Percentiles rank a stretch among this genome's conserved stretches.
These are phyloP conservation scores for Trichomonas gallinae DNA, from an alignment of 208 protist genomes.

Conservation along the genomic window DNA sequence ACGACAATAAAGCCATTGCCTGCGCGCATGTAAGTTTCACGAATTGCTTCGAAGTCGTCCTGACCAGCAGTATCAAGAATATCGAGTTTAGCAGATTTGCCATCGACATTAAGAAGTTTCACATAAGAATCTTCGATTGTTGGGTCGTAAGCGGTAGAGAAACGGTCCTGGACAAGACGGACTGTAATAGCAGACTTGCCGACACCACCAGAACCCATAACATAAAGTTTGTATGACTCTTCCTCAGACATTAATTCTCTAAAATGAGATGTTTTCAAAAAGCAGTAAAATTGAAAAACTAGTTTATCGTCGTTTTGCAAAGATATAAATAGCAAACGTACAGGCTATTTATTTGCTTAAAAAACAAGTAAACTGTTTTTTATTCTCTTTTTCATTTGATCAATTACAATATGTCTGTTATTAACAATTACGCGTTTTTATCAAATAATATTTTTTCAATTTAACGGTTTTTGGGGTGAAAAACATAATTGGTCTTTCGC, in stretches of 20 bases:
- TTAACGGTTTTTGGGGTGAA: no score
- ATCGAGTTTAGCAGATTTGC: neutral
- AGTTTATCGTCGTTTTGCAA: no score
- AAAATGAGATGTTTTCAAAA: no score
- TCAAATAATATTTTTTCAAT: no score
- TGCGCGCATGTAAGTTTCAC: neutral
- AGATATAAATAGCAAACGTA: no score
- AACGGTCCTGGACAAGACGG: constrained; percentile 50
- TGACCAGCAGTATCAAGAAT: constrained; percentile 25
- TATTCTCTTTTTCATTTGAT: no score
- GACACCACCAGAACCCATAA: constrained; percentile 55
- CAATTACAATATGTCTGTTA: no score
- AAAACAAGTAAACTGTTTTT: no score
- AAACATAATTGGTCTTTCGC: no score
- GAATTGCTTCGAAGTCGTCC: constrained; percentile 21
- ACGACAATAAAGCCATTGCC: constrained; percentile 18
- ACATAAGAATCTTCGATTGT: constrained; percentile 43
- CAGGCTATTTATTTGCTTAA: no score
- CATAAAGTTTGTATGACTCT: constrained; percentile 30
- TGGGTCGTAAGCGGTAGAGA: constrained; percentile 55
- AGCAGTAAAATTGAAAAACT: no score
- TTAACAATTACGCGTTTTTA: no score
- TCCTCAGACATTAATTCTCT: neutral
- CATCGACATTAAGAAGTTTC: neutral
- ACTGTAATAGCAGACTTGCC: constrained; percentile 59